phyloP scores from a whole-genome alignment of 202 grass and related monocot genomes.

The Eragrostis tef region DNA sequence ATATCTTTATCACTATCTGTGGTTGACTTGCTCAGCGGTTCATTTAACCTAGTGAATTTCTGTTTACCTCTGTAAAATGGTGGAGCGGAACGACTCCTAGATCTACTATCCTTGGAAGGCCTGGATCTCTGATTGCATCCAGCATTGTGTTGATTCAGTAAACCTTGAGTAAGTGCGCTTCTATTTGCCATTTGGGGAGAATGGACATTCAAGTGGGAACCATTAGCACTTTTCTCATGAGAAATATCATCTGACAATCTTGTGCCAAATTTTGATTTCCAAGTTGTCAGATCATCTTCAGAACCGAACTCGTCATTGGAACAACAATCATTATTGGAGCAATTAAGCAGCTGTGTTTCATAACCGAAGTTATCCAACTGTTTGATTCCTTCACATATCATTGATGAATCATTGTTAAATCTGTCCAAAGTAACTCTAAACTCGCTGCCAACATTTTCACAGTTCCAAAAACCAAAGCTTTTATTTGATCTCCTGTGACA shows the following conservation, averaged over 20 bases:
- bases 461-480: slow-evolving; percentile 39
- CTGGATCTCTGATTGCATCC: slow-evolving; percentile 36
- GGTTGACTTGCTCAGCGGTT: slow-evolving; percentile 41
- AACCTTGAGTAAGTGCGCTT: slow-evolving; percentile 38
- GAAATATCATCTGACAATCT: slow-evolving; percentile 45
- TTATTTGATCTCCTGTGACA: slow-evolving; percentile 38
- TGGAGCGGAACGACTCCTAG: slow-evolving; percentile 74
- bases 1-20: slow-evolving; percentile 49
- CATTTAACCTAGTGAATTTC: slow-evolving; percentile 69
- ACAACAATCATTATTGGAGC: slow-evolving; percentile 47
- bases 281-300: slow-evolving; percentile 46
- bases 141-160: slow-evolving; percentile 48
- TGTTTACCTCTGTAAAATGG: slow-evolving; percentile 82
- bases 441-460: slow-evolving; percentile 46
- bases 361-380: slow-evolving; percentile 30
- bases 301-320: slow-evolving; percentile 43
- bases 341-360: slow-evolving; percentile 35
- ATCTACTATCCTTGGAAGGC: slow-evolving; percentile 55
- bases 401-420: slow-evolving; percentile 45
- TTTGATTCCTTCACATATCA: slow-evolving; percentile 52
- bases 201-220: slow-evolving; percentile 34
- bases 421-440: slow-evolving; percentile 44
- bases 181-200: slow-evolving; percentile 37
- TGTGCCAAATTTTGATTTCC: slow-evolving; percentile 48
- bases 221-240: slow-evolving; percentile 49